These are phyloP conservation scores for Aegilops bicornis DNA, from an alignment of 176 grass and related monocot species.

Conservation along the genomic window DNA sequence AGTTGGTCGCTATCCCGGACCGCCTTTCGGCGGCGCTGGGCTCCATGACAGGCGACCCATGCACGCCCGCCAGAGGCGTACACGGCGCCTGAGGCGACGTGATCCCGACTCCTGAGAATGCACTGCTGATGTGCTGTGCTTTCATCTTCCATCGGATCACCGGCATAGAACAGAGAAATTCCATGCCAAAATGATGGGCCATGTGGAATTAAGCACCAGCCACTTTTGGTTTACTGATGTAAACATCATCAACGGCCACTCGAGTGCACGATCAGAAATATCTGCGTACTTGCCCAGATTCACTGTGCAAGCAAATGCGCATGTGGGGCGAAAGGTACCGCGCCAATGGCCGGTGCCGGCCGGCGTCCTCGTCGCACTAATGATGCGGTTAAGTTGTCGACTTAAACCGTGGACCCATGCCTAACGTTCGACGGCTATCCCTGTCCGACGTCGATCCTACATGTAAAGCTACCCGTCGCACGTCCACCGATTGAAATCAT, in stretches of 20 bases:
- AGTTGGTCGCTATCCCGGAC: slow-evolving; percentile 14
- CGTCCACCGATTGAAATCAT: not conserved
- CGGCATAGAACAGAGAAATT: not conserved
- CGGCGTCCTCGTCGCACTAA: not conserved
- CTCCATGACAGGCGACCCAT: not conserved
- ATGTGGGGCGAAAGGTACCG: not conserved
- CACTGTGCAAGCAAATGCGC: not conserved
- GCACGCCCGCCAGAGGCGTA: slow-evolving; percentile 8
- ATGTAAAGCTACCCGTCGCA: slow-evolving; percentile 40
- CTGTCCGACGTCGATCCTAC: slow-evolving; percentile 26
- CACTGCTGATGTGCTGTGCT: not conserved
- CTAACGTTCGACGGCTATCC: slow-evolving; percentile 31
- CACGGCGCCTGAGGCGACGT: not conserved
- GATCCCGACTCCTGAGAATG: not conserved
- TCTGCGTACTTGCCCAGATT: not conserved
- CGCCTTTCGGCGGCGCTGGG: slow-evolving; percentile 26
- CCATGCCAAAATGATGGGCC: not conserved
- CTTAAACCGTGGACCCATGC: not conserved
- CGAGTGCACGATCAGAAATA: not conserved
- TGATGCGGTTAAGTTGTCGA: slow-evolving; percentile 22
- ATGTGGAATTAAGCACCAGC: not conserved
- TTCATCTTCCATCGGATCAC: not conserved
- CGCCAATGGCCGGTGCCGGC: not conserved
- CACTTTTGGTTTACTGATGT: not conserved
- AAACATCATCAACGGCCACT: not conserved